Evolutionary conservation across 129 eudicot genomes (phyloP).

Genomic region (Lactuca saligna): DNA sequence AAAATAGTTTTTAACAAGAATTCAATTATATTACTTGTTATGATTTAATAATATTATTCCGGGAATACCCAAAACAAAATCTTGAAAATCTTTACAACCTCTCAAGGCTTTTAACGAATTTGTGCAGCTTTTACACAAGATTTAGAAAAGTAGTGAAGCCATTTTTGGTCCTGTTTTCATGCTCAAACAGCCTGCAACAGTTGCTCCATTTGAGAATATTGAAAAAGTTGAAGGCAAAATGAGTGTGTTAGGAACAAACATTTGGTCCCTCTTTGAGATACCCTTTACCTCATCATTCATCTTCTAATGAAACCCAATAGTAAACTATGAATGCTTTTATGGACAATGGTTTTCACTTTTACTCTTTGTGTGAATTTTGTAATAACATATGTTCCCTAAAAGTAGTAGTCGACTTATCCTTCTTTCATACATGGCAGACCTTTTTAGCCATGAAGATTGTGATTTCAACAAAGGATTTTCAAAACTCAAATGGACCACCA

Average conservation of each 20-base stretch:
- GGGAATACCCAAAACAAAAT: constrained; percentile 17
- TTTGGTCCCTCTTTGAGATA: constrained; percentile 27
- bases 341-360: constrained; percentile 27
- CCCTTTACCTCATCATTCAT: constrained; percentile 24
- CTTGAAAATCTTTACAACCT: constrained; percentile 19
- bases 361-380: constrained; percentile 14
- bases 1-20: neutral
- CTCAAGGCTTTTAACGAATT: constrained; percentile 5
- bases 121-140: constrained; percentile 22
- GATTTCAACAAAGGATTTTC: neutral
- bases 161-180: constrained; percentile 18
- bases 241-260: constrained; percentile 20
- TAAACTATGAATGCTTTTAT: constrained; percentile 23
- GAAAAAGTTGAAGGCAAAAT: constrained; percentile 13
- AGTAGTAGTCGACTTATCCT: neutral
- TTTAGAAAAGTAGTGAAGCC: constrained; percentile 6
- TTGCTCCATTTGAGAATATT: constrained; percentile 9
- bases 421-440: neutral
- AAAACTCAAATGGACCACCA: constrained; percentile 2
- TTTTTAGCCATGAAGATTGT: constrained; percentile 8
- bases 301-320: constrained; percentile 22
- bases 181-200: constrained; percentile 7
- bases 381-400: constrained; percentile 22
- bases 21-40: no score
- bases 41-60: no score